These are phyloP conservation scores for Encephalitozoon intestinalis DNA, from an alignment of 371 early-diverging fungal genomes.

Conservation along the genomic window DNA sequence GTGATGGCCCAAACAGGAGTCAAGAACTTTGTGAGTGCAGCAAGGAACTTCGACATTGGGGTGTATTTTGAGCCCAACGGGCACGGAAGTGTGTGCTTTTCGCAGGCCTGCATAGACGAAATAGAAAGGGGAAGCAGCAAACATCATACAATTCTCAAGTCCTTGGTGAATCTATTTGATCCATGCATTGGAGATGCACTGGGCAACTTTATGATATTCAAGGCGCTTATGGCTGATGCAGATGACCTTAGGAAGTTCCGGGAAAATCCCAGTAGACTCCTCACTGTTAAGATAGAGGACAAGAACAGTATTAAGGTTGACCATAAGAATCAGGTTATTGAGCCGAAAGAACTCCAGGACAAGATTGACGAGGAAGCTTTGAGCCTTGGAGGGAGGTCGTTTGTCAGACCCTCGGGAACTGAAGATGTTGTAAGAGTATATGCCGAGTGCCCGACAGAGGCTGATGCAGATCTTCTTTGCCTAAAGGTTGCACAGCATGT, in stretches of 20 bases:
- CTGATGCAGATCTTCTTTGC: constrained; percentile 33
- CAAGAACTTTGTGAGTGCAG: constrained; percentile 94
- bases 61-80: constrained; percentile 99
- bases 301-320: constrained; percentile 65
- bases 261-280: constrained; percentile 65
- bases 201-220: constrained; percentile 85
- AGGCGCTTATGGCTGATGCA: constrained; percentile 70
- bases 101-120: constrained; percentile 64
- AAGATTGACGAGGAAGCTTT: constrained; percentile 72
- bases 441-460: constrained; percentile 62
- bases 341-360: constrained; percentile 76
- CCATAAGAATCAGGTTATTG: constrained; percentile 77
- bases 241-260: constrained; percentile 21
- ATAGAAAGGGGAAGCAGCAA: background rate
- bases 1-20: constrained; percentile 81
- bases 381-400: constrained; percentile 56
- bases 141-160: constrained; percentile 19
- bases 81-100: constrained; percentile 94
- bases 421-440: constrained; percentile 96
- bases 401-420: constrained; percentile 85
- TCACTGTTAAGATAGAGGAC: constrained; percentile 74
- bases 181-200: constrained; percentile 86
- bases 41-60: constrained; percentile 86
- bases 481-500: constrained; percentile 42
- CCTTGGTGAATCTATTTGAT: constrained; percentile 39